A percentile compares a stretch with the other conserved stretches of the same genome.
phyloP scores from a whole-genome alignment of 1,284 basidiomycete species.

The Ustilago vetiveriae region DNA sequence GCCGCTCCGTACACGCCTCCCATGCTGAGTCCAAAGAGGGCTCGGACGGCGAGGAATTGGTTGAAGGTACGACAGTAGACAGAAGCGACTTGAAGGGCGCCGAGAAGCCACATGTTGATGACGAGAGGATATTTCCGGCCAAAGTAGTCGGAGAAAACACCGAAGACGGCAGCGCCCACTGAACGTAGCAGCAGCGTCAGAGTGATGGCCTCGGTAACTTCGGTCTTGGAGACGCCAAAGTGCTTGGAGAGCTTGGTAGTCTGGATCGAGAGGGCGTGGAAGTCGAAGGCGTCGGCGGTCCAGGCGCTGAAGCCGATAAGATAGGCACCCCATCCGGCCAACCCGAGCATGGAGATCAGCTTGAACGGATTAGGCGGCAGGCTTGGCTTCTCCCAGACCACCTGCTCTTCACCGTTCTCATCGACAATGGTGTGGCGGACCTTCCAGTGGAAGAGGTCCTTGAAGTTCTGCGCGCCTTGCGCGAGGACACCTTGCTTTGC shows the following conservation, averaged over 20 bases:
- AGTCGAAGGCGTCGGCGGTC: slow-evolving; percentile 50
- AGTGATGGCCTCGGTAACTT: slow-evolving; percentile 47
- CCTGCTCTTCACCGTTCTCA: slow-evolving; percentile 41
- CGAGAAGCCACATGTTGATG: slow-evolving; percentile 50
- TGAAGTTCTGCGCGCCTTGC: slow-evolving; percentile 39
- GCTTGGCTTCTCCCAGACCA: slow-evolving; percentile 29
- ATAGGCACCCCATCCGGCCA: slow-evolving; percentile 45
- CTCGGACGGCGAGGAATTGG: slow-evolving; percentile 51
- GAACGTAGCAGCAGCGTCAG: slow-evolving; percentile 48
- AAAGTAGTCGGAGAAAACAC: slow-evolving; percentile 39
- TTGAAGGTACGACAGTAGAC: slow-evolving; percentile 41
- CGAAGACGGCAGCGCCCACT: slow-evolving; percentile 55
- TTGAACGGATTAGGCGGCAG: slow-evolving; percentile 37
- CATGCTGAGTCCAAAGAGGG: slow-evolving; percentile 56
- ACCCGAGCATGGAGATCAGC: slow-evolving; percentile 26
- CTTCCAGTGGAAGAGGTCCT: slow-evolving; percentile 48
- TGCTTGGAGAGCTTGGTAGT: slow-evolving; percentile 46
- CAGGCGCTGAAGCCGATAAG: slow-evolving; percentile 46
- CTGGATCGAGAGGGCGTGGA: slow-evolving; percentile 51
- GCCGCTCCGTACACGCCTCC: slow-evolving; percentile 47
- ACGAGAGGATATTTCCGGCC: slow-evolving; percentile 70
- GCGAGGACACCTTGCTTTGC: slow-evolving; percentile 29
- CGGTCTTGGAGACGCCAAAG: slow-evolving; percentile 48
- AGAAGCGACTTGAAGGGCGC: slow-evolving; percentile 47
- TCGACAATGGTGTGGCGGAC: slow-evolving; percentile 32